Evolutionary conservation across 164 flowering plant species (phyloP).

Genomic region (Vitis amurensis): DNA sequence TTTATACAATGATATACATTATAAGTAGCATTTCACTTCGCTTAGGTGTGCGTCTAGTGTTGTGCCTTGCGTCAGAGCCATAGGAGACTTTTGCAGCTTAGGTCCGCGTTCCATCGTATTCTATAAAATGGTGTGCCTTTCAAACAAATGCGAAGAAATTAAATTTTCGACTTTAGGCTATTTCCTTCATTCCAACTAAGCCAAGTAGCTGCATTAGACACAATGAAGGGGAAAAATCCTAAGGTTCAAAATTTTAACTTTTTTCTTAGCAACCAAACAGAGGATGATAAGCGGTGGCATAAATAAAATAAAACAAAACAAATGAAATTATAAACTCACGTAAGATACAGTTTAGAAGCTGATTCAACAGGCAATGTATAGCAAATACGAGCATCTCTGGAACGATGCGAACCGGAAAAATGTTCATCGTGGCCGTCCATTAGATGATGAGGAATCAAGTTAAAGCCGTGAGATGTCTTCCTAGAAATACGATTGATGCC

Average conservation of each 20-base stretch:
- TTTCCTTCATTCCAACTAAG: too few species aligned
- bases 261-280: neutral
- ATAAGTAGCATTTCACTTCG: too few species aligned
- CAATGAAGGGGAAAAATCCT: neutral
- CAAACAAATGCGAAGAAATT: too few species aligned
- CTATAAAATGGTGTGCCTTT: too few species aligned
- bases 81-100: too few species aligned
- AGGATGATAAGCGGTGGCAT: constrained; percentile 5
- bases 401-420: constrained; percentile 4
- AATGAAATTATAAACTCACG: constrained; percentile 34
- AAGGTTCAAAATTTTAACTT: neutral
- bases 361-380: constrained; percentile 61
- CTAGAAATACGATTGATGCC: constrained; percentile 50
- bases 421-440: constrained; percentile 12
- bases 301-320: neutral
- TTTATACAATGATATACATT: too few species aligned
- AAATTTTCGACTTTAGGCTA: too few species aligned
- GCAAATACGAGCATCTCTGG: constrained; percentile 48
- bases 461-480: constrained; percentile 53
- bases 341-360: constrained; percentile 46
- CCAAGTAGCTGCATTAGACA: neutral
- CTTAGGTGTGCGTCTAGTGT: too few species aligned
- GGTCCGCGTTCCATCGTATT: too few species aligned
- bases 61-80: too few species aligned
- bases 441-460: constrained; percentile 50